Evolutionary conservation across 768 basidiomycete species (phyloP).

Genomic region (Russula sp.): DNA sequence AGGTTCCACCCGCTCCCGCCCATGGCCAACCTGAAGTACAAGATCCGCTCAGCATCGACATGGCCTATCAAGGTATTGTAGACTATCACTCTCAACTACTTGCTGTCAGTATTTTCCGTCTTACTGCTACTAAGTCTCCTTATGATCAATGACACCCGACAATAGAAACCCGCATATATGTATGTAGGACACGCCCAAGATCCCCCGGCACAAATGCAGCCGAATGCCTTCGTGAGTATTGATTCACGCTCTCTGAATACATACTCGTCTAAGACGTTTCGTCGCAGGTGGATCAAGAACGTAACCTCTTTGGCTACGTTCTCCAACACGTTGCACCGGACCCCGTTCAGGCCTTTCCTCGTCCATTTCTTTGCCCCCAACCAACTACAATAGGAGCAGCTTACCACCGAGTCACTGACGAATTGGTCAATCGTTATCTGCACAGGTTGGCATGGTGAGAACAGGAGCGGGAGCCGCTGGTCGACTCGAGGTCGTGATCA

Average conservation of each 20-base stretch:
- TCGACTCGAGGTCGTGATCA: constrained; percentile 3
- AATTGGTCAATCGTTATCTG: not conserved
- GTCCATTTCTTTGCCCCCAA: not conserved
- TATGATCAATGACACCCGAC: not conserved
- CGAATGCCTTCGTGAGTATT: not conserved
- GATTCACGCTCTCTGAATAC: not conserved
- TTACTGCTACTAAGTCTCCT: no score
- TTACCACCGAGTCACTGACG: not conserved
- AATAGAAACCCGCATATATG: not conserved
- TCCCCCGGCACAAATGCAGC: not conserved
- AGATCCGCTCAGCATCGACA: not conserved
- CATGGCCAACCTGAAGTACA: not conserved
- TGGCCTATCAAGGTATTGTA: not conserved
- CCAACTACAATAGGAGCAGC: no score
- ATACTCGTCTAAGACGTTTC: not conserved
- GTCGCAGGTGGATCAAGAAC: not conserved
- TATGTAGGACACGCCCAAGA: not conserved
- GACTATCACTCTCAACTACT: not conserved
- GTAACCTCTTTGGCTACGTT: not conserved
- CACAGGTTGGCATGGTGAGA: not conserved
- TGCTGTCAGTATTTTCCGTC: not conserved
- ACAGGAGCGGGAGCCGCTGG: not conserved
- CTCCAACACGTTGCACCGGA: not conserved
- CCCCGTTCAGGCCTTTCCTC: not conserved
- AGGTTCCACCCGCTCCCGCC: not conserved